Base-by-base conservation (phyloP, 2,329 filamentous ascomycete species). In the Penicillium sp. region DNA sequence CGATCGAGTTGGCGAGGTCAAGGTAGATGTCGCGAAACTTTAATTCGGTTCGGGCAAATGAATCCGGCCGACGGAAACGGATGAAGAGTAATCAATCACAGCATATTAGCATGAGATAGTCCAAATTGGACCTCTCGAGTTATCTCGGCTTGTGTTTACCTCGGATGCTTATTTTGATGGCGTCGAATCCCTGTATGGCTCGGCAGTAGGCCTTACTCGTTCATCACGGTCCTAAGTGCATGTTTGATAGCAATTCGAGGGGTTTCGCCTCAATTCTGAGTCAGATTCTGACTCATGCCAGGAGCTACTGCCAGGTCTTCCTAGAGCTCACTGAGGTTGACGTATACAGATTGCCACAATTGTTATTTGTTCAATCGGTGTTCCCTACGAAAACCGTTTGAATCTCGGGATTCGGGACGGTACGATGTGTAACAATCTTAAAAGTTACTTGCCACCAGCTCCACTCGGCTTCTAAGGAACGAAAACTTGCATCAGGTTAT, bases 31-130 rank as follows among this genome's bases (percentile, higher is more conserved):
- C 5, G 31, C 17, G 15, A 34, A 54, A 54, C n/a, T 54, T 17
- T 54, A 35, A 39, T 35, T 31, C 34, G 34, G 35, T 28, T 55
- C 53, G 53, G 53, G 53, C 53, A 42, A 20, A 31, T 47, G 31
- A 47, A 45, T 52, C 31, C 20, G 31, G 48, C 55, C 55, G 55
- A 45, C 55, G 55, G 52, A n/a, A 34, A 25, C 35, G 34, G 49
- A n/a, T n/a, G 35, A 28, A 51, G 43, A 49, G 28, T 35, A 49
- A 49, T 49, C 45, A 49, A 49, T 49, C 22, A 22, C 45, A 49
- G 6, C n/a, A 20, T 17, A 2, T 31, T 31, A 8, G 28, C 28
- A 31, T 31, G 28, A 49, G 45, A 49, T 49, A 28, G 15, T 8
- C n/a, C 14, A 28, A n/a, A 34, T 34, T 22, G 22, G 41, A 43